Conservation (phyloP, 2,329 filamentous ascomycete species). For the Colletotrichum viniferum region DNA sequence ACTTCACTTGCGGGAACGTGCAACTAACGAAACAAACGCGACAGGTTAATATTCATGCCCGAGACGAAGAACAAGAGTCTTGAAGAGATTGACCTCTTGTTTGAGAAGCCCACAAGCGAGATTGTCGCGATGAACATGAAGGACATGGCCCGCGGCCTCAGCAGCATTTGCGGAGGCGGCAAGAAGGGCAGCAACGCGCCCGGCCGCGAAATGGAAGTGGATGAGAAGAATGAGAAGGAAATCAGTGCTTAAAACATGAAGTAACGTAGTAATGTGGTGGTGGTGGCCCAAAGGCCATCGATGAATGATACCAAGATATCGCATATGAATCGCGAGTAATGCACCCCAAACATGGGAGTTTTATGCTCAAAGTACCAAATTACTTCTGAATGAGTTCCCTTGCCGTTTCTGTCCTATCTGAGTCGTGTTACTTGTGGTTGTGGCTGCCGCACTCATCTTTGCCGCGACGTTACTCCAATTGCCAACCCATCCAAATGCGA, state of each 20-base stretch:
- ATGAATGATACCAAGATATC: background rate
- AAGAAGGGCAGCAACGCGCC: background rate
- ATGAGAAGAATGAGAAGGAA: background rate
- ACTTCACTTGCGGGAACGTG: background rate
- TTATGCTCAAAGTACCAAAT: background rate
- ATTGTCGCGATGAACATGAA: conserved; percentile 63
- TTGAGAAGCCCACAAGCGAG: conserved; percentile 65
- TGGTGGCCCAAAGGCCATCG: background rate
- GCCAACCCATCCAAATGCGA: too few species aligned
- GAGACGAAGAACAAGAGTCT: conserved; percentile 73
- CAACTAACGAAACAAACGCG: too few species aligned
- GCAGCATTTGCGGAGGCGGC: background rate
- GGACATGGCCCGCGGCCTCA: background rate
- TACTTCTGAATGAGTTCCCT: accelerated
- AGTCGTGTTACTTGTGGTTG: background rate
- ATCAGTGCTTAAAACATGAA: background rate
- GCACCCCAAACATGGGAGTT: accelerated
- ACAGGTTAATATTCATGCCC: too few species aligned
- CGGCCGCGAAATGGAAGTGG: background rate
- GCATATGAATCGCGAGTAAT: background rate
- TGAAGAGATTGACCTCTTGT: conserved; percentile 74
- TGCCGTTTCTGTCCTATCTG: background rate
- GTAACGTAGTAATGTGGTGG: background rate
- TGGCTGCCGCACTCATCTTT: background rate
- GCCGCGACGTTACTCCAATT: accelerated